Percentiles rank a stretch among this genome's conserved stretches.
These are phyloP conservation scores for Mycena haematopus DNA, from an alignment of 768 basidiomycete species.

Conservation along the genomic window DNA sequence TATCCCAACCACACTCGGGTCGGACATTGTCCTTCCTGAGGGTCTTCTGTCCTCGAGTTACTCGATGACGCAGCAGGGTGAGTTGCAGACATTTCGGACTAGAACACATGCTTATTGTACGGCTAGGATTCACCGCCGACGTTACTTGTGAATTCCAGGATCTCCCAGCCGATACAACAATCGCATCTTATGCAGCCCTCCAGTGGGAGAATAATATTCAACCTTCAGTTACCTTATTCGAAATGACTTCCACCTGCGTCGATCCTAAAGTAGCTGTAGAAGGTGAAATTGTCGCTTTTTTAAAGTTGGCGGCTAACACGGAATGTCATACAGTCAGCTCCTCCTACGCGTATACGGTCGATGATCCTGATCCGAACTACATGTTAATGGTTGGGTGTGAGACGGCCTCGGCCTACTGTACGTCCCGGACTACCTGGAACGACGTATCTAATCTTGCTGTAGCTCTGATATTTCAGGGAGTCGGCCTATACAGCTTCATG, in stretches of 20 bases:
- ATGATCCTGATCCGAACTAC: background rate
- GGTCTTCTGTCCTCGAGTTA: background rate
- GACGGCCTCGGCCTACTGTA: constrained; percentile 1
- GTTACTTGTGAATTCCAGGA: background rate
- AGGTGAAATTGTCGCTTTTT: background rate
- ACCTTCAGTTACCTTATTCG: background rate
- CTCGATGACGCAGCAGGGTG: constrained; percentile 5
- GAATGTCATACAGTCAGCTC: background rate
- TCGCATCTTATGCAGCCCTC: no score
- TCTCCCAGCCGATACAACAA: background rate
- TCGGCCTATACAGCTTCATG: background rate
- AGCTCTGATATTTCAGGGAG: background rate
- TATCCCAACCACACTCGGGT: background rate
- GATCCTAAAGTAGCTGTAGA: background rate
- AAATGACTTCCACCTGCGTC: background rate
- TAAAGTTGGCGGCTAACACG: rapidly evolving
- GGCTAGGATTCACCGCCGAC: constrained; percentile 2
- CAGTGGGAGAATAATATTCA: no score
- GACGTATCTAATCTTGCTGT: background rate
- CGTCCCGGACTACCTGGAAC: background rate
- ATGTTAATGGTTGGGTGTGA: background rate
- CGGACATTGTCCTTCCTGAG: background rate
- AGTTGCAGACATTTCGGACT: background rate
- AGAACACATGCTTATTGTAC: background rate
- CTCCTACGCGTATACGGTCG: background rate